phyloP scores from a whole-genome alignment of 202 grass and related monocot genomes.

The Schoenoplectus triqueter region DNA sequence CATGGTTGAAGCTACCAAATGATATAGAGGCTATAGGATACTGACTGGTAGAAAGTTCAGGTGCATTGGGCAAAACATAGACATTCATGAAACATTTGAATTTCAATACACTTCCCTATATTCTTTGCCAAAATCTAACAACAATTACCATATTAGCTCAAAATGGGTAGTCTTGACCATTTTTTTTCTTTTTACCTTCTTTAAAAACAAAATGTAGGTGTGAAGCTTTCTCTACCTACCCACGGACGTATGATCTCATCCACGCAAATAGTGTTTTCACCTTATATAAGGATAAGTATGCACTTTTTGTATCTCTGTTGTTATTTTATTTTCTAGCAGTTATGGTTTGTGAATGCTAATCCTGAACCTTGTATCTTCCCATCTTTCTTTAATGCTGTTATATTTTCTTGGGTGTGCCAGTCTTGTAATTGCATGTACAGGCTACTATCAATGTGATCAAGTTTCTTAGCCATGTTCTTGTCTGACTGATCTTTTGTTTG shows the following conservation, averaged over 20 bases:
- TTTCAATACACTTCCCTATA: not conserved
- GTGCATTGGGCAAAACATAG: not conserved
- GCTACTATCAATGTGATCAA: not conserved
- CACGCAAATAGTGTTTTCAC: constrained; percentile 85
- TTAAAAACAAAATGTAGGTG: constrained; percentile 58
- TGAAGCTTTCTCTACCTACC: constrained; percentile 98
- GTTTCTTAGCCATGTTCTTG: constrained; percentile 23
- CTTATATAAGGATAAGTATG: constrained; percentile 82
- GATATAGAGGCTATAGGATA: not conserved
- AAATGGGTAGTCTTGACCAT: not conserved
- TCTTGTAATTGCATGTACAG: too few relatives aligned
- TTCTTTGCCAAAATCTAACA: not conserved
- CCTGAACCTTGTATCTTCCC: not conserved
- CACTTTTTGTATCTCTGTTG: constrained; percentile 14
- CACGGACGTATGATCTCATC: constrained; percentile 97
- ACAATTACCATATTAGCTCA: not conserved
- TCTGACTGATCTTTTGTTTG: constrained; percentile 7
- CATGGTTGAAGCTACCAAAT: not conserved
- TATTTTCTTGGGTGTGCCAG: not conserved
- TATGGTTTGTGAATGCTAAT: not conserved
- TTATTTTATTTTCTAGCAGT: constrained; percentile 4
- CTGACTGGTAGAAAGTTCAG: not conserved
- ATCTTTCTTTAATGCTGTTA: not conserved
- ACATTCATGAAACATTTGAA: not conserved
- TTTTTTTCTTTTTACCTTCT: not conserved